Conservation (phyloP, 2,329 filamentous ascomycete species). For the Sporothrix sp. region DNA sequence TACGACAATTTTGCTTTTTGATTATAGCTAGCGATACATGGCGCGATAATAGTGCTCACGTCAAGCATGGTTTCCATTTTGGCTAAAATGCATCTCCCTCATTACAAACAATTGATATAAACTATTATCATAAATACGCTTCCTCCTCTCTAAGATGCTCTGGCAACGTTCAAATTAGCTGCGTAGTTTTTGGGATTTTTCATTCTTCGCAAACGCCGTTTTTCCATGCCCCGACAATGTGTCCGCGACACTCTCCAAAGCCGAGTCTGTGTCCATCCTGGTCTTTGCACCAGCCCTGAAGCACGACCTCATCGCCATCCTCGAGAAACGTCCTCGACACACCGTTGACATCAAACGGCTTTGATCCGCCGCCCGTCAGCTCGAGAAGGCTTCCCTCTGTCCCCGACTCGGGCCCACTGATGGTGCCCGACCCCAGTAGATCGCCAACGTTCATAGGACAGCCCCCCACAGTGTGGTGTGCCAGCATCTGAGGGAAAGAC, state of each 20-base stretch:
- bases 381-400: slow-evolving; percentile 37
- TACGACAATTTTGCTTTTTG: slow-evolving; percentile 5
- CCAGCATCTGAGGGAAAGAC: slow-evolving; percentile 76
- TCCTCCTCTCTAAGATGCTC: too few species aligned
- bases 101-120: too few species aligned
- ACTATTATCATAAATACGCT: too few species aligned
- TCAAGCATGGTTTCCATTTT: too few species aligned
- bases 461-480: slow-evolving; percentile 69
- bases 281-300: slow-evolving; percentile 28
- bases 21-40: background rate
- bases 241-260: slow-evolving; percentile 34
- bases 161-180: too few species aligned
- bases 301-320: slow-evolving; percentile 35
- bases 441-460: slow-evolving; percentile 68
- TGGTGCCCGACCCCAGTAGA: slow-evolving; percentile 69
- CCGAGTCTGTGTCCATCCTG: slow-evolving; percentile 30
- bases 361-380: slow-evolving; percentile 36
- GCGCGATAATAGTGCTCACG: too few species aligned
- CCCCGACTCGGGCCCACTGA: slow-evolving; percentile 35
- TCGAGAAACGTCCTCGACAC: slow-evolving; percentile 36
- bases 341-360: slow-evolving; percentile 30
- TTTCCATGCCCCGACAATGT: slow-evolving; percentile 19
- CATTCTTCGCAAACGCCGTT: too few species aligned
- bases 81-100: too few species aligned
- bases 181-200: too few species aligned